These are phyloP conservation scores for Candida ortonii DNA, from an alignment of 805 yeast species.

Conservation along the genomic window DNA sequence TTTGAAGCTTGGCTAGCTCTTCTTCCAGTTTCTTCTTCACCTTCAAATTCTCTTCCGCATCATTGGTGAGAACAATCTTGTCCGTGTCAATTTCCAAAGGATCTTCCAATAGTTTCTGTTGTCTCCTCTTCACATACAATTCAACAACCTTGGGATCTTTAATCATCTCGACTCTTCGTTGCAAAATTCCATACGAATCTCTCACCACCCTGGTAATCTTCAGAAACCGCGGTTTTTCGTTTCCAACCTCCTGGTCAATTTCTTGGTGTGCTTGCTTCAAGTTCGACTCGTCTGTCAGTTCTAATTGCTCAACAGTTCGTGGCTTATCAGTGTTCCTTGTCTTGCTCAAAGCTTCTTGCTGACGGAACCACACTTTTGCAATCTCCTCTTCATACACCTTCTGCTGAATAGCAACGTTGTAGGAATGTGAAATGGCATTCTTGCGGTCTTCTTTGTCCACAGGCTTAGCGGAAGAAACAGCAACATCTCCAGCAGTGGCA, in stretches of 20 bases:
- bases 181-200: conserved; percentile 83
- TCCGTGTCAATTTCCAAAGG: conserved; percentile 62
- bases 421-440: conserved; percentile 60
- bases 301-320: conserved; percentile 12
- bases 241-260: conserved; percentile 30
- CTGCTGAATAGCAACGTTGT: conserved; percentile 82
- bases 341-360: conserved; percentile 56
- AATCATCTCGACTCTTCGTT: conserved; percentile 72
- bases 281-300: conserved; percentile 23
- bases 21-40: conserved; percentile 75
- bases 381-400: conserved; percentile 90
- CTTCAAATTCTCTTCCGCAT: conserved; percentile 77
- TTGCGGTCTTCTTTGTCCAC: conserved; percentile 35
- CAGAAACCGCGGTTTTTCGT: conserved; percentile 35
- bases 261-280: conserved; percentile 36
- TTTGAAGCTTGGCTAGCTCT: conserved; percentile 77
- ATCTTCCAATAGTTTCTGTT: conserved; percentile 32
- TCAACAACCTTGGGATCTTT: conserved; percentile 84
- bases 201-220: conserved; percentile 75
- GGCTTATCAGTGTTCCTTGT: conserved; percentile 25
- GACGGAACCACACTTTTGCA: conserved; percentile 84
- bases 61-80: conserved; percentile 73
- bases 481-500: conserved; percentile 14
- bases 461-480: conserved; percentile 19
- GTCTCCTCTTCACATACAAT: conserved; percentile 67